Evolutionary conservation across 2,329 filamentous ascomycete species (phyloP).

Genomic region (Colletotrichum limetticola): DNA sequence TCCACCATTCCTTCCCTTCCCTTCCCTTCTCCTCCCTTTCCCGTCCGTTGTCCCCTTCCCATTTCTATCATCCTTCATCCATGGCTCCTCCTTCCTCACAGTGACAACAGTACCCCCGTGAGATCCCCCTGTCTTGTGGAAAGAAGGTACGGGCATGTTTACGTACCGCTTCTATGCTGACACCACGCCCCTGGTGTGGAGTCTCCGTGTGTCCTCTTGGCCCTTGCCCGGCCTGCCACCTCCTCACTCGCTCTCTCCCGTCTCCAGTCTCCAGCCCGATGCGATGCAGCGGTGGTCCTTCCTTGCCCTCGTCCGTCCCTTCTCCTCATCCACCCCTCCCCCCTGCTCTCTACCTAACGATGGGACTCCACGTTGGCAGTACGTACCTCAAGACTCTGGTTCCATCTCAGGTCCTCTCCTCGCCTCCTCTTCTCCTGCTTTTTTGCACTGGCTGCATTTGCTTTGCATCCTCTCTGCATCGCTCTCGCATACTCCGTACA

Average conservation of each 20-base stretch:
- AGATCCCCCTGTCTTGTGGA: constrained; percentile 3
- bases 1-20: background rate
- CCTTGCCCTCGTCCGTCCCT: background rate
- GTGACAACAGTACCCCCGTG: background rate
- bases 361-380: background rate
- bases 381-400: background rate
- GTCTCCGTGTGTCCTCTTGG: background rate
- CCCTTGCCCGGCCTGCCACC: background rate
- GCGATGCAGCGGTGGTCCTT: background rate
- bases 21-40: background rate
- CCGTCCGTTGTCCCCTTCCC: background rate
- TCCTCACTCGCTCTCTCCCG: background rate
- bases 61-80: background rate
- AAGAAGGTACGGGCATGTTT: background rate
- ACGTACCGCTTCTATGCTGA: background rate
- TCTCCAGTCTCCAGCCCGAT: background rate
- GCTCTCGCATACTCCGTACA: background rate
- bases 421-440: constrained; percentile 4
- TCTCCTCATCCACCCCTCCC: background rate
- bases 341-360: constrained; percentile 2
- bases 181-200: constrained; percentile 28
- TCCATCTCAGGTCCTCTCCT: background rate
- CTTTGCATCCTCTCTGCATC: constrained; percentile 18
- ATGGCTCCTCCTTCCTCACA: background rate
- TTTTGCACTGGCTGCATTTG: constrained; percentile 23